These are phyloP conservation scores for Anisogramma anomala DNA, from an alignment of 2,329 filamentous ascomycete species.

Conservation along the genomic window DNA sequence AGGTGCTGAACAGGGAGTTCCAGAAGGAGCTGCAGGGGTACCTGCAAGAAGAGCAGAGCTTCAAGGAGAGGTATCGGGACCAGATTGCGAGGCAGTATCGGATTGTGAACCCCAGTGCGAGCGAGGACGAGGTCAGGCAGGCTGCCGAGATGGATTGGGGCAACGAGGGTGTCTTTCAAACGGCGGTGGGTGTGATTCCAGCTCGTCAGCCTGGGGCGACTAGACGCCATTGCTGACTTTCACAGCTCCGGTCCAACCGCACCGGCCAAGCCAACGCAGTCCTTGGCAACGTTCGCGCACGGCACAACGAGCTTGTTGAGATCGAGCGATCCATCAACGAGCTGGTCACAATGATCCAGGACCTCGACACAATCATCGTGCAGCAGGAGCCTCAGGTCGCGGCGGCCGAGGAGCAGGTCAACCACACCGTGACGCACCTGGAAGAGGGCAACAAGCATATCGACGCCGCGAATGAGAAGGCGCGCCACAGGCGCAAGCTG, in stretches of 20 bases:
- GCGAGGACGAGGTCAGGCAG: conserved; percentile 57
- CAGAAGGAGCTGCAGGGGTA: conserved; percentile 60
- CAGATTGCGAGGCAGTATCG: conserved; percentile 71
- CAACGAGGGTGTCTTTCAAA: conserved; percentile 71
- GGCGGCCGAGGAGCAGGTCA: conserved; percentile 52
- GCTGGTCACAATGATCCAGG: conserved; percentile 57
- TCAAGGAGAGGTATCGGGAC: conserved; percentile 60
- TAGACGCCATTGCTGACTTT: not conserved
- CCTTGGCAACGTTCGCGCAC: conserved; percentile 66
- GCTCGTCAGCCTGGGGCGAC: too few species aligned
- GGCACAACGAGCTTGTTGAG: conserved; percentile 71
- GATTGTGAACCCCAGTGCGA: conserved; percentile 73
- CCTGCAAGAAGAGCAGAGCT: conserved; percentile 58
- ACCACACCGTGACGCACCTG: conserved; percentile 54
- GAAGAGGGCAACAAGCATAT: conserved; percentile 60
- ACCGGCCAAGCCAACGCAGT: conserved; percentile 61
- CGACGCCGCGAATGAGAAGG: conserved; percentile 53
- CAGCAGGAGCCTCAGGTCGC: conserved; percentile 56
- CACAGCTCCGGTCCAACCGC: conserved; percentile 62
- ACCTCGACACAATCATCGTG: conserved; percentile 63
- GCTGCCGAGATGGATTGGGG: conserved; percentile 62
- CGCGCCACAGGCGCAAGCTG: conserved; percentile 56
- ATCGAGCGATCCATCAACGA: conserved; percentile 67
- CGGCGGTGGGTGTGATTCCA: conserved; percentile 50
- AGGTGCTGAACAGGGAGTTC: conserved; percentile 60